Conservation (phyloP, 2,329 filamentous ascomycete species). For the Botryotinia convoluta region DNA sequence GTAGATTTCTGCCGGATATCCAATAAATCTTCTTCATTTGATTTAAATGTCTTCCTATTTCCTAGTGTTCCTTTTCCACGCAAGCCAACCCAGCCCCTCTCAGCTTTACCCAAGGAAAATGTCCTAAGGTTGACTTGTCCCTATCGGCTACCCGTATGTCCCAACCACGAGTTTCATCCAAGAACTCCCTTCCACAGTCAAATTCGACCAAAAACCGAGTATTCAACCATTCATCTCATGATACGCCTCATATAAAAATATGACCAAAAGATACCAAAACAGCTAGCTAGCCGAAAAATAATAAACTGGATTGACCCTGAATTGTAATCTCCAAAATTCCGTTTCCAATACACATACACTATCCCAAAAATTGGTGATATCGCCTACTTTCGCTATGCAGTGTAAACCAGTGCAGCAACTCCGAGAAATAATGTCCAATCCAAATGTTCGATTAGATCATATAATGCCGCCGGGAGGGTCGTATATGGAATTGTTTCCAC, state of each 20-base stretch:
- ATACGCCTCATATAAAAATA: constrained; percentile 19
- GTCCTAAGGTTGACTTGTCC: background rate
- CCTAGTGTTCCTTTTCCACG: constrained; percentile 13
- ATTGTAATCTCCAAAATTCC: constrained; percentile 12
- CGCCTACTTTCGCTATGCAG: constrained; percentile 19
- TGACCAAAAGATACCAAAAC: constrained; percentile 15
- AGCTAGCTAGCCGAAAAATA: constrained; percentile 4
- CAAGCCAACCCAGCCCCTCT: constrained; percentile 8
- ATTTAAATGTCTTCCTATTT: background rate
- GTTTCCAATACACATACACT: constrained; percentile 21
- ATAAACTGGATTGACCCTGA: constrained; percentile 10
- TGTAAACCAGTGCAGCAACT: constrained; percentile 16
- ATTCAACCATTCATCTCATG: constrained; percentile 19
- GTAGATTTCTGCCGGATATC: background rate
- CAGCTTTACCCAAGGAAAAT: background rate
- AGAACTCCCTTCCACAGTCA: constrained; percentile 19
- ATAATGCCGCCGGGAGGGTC: constrained; percentile 39
- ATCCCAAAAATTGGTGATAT: constrained; percentile 14
- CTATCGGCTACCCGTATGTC: constrained; percentile 16
- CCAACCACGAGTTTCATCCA: constrained; percentile 18
- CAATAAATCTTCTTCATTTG: constrained; percentile 14
- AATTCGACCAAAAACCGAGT: constrained; percentile 7
- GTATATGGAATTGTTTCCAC: constrained; percentile 27
- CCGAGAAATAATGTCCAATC: constrained; percentile 14
- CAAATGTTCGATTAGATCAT: constrained; percentile 25